phyloP scores from a whole-genome alignment of 108 stramenopile species.

The Conticribra weissflogii region DNA sequence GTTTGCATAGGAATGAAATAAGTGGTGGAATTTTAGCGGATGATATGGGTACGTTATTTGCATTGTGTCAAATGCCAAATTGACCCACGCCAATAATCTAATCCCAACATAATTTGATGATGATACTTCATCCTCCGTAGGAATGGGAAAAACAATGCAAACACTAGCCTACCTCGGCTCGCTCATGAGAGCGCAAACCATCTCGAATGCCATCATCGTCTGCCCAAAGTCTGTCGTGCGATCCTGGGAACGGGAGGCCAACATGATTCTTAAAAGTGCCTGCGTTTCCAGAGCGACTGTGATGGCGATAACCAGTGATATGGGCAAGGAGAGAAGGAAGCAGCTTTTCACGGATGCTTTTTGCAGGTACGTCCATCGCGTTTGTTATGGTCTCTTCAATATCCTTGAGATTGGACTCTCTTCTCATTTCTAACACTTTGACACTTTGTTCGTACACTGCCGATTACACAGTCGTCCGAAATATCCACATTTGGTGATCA shows the following conservation, averaged over 20 bases:
- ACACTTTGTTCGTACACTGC: too few species aligned
- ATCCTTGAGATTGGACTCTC: too few species aligned
- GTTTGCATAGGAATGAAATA: slow-evolving; percentile 66
- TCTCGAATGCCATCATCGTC: slow-evolving; percentile 75
- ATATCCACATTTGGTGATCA: slow-evolving; percentile 68
- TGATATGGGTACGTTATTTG: slow-evolving; percentile 48
- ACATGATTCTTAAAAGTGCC: slow-evolving; percentile 44
- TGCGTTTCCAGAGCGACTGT: slow-evolving; percentile 58
- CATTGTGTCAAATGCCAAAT: neutral
- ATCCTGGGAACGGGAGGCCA: slow-evolving; percentile 79
- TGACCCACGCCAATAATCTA: too few species aligned
- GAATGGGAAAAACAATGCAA: slow-evolving; percentile 74
- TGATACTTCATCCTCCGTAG: slow-evolving; percentile 10
- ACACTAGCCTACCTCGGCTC: slow-evolving; percentile 66
- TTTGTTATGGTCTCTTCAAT: too few species aligned
- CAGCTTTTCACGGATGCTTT: slow-evolving; percentile 58
- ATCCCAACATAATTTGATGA: neutral
- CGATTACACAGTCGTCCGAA: slow-evolving; percentile 45
- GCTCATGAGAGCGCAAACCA: slow-evolving; percentile 68
- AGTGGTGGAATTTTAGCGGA: slow-evolving; percentile 73
- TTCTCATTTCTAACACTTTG: too few species aligned
- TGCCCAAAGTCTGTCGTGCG: slow-evolving; percentile 74
- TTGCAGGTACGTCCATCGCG: slow-evolving; percentile 46
- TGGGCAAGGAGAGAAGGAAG: slow-evolving; percentile 40
- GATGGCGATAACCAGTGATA: slow-evolving; percentile 61